Base-by-base conservation (phyloP, 179 eudicot species). In the Silene coronaria region DNA sequence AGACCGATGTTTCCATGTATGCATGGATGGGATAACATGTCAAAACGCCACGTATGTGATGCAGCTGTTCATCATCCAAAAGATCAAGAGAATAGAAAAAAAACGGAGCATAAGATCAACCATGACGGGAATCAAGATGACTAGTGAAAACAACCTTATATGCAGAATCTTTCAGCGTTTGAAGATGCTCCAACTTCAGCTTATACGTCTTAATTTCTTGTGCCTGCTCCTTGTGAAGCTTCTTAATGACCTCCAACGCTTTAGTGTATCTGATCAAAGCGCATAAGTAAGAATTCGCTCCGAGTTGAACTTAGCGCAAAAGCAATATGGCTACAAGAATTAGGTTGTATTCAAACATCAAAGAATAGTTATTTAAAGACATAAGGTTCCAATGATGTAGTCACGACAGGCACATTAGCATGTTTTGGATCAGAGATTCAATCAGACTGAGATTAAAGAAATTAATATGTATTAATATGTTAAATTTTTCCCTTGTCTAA, bases 191-290 rank as follows among this genome's bases (percentile, higher is more conserved):
- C 89, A 91, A 71, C 84, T 93, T 93, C 79, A 93, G 85, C 84
- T 86, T 93, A 78, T 85, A 89, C 46, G 89, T 83, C 88, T 93
- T 96, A 75, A 96, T 93, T 85, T 91, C 99, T 78, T 89, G 99
- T 57, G 96, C 89, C 84, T 96, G 97, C 81, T 96, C 99, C 82
- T 96, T 96, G 75, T 96, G 97, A 85, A 96, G 99, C 86, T 96
- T 96, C 84, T 96, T 96, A 71, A 96, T 96, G 68, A 96, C 96
- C 89, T 96, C 99, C 77, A 96, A 87, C 21, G 99, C 99, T 80
- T 96, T 96, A 1, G 99, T 96, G 85, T 96, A 96, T 82, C 99
- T 96, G 70, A 73, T 74, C 68, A 77, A 73, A 76, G 64, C 38
- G 72, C 26, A 63, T 19, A 72, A 72, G 22, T 17, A 79, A 77